These are phyloP conservation scores for Linum trigynum DNA, from an alignment of 345 rosid genomes.

Conservation along the genomic window DNA sequence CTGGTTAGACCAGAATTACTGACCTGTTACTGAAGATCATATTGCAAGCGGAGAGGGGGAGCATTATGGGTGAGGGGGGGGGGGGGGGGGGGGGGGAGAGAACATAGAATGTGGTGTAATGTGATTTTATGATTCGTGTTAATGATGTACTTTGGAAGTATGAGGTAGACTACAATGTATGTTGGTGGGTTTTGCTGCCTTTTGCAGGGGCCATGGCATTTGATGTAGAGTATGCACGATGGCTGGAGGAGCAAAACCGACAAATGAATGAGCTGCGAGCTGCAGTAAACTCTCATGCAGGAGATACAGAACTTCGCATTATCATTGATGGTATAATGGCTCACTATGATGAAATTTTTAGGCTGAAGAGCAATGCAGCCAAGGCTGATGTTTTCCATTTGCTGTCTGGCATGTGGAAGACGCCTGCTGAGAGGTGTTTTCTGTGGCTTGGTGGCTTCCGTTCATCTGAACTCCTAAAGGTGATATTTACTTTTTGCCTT, in stretches of 20 bases:
- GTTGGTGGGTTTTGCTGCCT: constrained; percentile 1
- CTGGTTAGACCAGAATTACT: neutral
- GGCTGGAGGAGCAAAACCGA: constrained; percentile 80
- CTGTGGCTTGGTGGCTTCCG: constrained; percentile 97
- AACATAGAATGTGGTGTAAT: no score
- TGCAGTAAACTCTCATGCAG: constrained; percentile 85
- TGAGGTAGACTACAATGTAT: no score
- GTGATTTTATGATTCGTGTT: no score
- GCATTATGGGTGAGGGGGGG: no score
- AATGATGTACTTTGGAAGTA: no score
- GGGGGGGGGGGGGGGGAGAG: no score
- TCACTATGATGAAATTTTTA: constrained; percentile 70
- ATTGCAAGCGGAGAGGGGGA: neutral
- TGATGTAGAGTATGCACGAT: constrained; percentile 74
- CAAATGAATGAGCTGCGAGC: constrained; percentile 69
- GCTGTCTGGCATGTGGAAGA: constrained; percentile 95
- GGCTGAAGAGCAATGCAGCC: constrained; percentile 73
- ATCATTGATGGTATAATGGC: constrained; percentile 52
- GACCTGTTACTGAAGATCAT: neutral
- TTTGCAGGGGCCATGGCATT: constrained; percentile 76
- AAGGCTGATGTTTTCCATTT: constrained; percentile 91
- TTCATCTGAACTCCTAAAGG: constrained; percentile 88
- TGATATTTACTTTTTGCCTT: constrained; percentile 13
- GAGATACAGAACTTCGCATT: constrained; percentile 75
- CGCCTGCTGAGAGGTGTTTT: constrained; percentile 93